Conservation (phyloP, 1,284 basidiomycete species). For the Leccinum griseonigrum region DNA sequence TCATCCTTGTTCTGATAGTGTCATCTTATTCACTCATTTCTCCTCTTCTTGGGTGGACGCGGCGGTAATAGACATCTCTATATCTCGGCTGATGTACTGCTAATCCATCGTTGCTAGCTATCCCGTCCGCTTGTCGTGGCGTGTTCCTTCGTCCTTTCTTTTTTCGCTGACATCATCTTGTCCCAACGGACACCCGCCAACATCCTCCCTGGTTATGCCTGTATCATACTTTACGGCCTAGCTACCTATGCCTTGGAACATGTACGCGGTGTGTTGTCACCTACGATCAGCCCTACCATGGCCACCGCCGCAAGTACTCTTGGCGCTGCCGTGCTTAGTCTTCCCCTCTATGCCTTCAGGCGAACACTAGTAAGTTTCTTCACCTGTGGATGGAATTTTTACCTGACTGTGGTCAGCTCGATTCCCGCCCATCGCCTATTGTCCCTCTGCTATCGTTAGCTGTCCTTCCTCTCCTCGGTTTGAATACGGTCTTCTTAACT, state of each 20-base stretch:
- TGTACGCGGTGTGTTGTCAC: constrained; percentile 53
- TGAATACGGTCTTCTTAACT: constrained; percentile 53
- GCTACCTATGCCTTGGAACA: constrained; percentile 61
- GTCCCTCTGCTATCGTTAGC: constrained; percentile 54
- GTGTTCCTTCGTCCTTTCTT: constrained; percentile 45
- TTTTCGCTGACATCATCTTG: constrained; percentile 54
- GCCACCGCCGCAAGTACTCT: constrained; percentile 53
- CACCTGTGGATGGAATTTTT: background rate
- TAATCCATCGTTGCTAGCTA: constrained; percentile 32
- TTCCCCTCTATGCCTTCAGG: constrained; percentile 62
- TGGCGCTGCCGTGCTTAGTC: constrained; percentile 59
- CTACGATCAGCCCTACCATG: constrained; percentile 52
- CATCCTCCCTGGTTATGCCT: constrained; percentile 61
- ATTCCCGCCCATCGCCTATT: constrained; percentile 37
- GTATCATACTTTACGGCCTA: constrained; percentile 55
- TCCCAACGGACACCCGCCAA: constrained; percentile 44
- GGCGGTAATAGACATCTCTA: constrained; percentile 40
- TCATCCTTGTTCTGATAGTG: constrained; percentile 38
- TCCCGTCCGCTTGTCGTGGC: constrained; percentile 46
- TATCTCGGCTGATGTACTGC: constrained; percentile 39
- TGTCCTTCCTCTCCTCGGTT: constrained; percentile 58
- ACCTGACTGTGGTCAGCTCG: constrained; percentile 33
- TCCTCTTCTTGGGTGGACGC: constrained; percentile 61
- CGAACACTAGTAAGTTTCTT: constrained; percentile 50
- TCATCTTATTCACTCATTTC: constrained; percentile 65